These are phyloP conservation scores for Eimeria falciformis DNA, from an alignment of 169 alveolate genomes.

Conservation along the genomic window DNA sequence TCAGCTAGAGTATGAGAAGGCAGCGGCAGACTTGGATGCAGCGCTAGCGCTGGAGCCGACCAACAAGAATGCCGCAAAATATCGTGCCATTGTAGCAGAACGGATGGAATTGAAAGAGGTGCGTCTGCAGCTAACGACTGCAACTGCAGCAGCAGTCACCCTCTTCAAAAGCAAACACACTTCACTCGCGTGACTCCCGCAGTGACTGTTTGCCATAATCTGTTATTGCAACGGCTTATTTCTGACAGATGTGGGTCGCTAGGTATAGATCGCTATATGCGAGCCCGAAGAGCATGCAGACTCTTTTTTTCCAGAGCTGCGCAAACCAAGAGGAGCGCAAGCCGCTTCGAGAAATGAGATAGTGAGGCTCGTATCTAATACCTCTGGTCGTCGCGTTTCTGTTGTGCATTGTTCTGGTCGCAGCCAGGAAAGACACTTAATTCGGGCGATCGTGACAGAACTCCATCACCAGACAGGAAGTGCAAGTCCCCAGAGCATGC, in stretches of 20 bases:
- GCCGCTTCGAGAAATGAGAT: too few relatives aligned
- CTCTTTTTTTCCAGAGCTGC: too few relatives aligned
- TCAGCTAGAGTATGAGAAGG: conserved; percentile 68
- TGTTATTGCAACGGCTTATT: too few relatives aligned
- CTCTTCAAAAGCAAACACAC: not conserved
- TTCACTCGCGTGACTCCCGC: not conserved
- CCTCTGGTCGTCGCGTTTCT: not conserved
- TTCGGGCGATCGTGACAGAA: conserved; percentile 27
- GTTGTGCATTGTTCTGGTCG: not conserved
- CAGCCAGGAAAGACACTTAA: not conserved
- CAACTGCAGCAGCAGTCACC: not conserved
- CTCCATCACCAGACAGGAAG: conserved; percentile 28
- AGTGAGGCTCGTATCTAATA: not conserved
- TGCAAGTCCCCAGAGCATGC: conserved; percentile 32
- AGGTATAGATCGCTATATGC: too few relatives aligned
- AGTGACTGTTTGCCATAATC: too few relatives aligned
- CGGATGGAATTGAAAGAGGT: conserved; percentile 54
- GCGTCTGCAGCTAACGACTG: not conserved
- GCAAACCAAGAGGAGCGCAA: too few relatives aligned
- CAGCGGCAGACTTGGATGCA: conserved; percentile 50
- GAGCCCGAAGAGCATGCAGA: too few relatives aligned
- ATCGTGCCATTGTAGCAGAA: conserved; percentile 47
- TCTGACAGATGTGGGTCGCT: too few relatives aligned
- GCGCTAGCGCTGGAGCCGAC: conserved; percentile 59
- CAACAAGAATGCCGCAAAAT: conserved; percentile 63